Evolutionary conservation across 2,329 filamentous ascomycete species (phyloP).

Genomic region (Cordyceps cateniannulata): DNA sequence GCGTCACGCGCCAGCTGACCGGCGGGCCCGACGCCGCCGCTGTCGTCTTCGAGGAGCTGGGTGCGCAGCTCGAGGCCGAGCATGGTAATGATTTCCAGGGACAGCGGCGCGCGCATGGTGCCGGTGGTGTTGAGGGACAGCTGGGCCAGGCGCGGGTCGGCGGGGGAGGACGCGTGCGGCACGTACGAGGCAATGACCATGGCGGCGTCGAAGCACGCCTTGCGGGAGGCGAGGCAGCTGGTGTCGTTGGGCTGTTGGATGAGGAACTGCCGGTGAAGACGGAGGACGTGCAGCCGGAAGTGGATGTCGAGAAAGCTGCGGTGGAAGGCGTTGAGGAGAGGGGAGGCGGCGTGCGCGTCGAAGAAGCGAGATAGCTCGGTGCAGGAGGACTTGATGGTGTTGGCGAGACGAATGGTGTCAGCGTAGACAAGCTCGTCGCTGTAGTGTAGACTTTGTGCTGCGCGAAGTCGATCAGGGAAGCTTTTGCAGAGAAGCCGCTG

Average conservation of each 20-base stretch:
- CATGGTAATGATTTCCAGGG: slow-evolving; percentile 6
- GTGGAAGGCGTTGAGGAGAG: background rate
- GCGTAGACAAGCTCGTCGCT: background rate
- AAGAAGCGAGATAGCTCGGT: background rate
- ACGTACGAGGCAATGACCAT: slow-evolving; percentile 1
- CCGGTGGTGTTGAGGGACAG: background rate
- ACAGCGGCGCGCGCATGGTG: background rate
- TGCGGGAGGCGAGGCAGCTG: background rate
- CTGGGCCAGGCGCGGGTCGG: background rate
- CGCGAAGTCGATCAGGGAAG: background rate
- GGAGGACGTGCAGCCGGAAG: background rate
- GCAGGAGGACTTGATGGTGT: background rate
- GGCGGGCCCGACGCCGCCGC: background rate
- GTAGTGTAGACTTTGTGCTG: background rate
- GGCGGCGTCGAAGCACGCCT: slow-evolving; percentile 1
- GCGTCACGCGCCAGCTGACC: background rate
- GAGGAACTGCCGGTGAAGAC: slow-evolving; percentile 5
- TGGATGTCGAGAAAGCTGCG: slow-evolving; percentile 2
- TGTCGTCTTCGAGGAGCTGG: slow-evolving; percentile 4
- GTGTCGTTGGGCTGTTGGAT: background rate
- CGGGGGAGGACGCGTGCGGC: background rate
- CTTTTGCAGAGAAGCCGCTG: background rate
- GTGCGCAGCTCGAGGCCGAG: slow-evolving; percentile 2
- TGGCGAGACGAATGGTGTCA: background rate
- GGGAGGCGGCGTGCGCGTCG: background rate